These are phyloP conservation scores for Pyronema omphalodes DNA, from an alignment of 495 filamentous ascomycete genomes.

Conservation along the genomic window DNA sequence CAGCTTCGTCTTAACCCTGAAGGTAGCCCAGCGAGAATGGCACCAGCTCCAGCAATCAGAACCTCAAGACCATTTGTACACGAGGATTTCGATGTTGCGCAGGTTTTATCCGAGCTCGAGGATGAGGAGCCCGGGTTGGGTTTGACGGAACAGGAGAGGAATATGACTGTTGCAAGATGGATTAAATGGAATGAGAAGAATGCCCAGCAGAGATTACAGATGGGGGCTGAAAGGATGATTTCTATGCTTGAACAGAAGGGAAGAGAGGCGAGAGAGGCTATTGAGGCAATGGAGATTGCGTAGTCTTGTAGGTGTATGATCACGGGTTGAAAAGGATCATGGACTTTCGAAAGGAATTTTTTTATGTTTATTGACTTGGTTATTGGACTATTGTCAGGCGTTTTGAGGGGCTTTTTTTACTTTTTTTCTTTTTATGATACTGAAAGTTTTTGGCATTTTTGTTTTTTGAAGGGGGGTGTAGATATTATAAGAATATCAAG, in stretches of 20 bases:
- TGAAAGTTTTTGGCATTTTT: too few species aligned
- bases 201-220: slow-evolving; percentile 58
- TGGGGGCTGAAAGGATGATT: slow-evolving; percentile 67
- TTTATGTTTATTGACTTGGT: too few species aligned
- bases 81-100: slow-evolving; percentile 50
- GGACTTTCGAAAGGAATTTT: too few species aligned
- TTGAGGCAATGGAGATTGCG: slow-evolving; percentile 49
- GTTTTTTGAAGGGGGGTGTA: too few species aligned
- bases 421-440: too few species aligned
- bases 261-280: slow-evolving; percentile 46
- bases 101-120: slow-evolving; percentile 27
- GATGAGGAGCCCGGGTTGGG: slow-evolving; percentile 40
- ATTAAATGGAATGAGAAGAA: slow-evolving; percentile 58
- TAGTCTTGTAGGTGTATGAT: too few species aligned
- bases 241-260: slow-evolving; percentile 67
- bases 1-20: slow-evolving; percentile 13
- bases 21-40: slow-evolving; percentile 7
- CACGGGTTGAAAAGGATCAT: too few species aligned
- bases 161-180: slow-evolving; percentile 89
- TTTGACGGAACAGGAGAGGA: slow-evolving; percentile 59
- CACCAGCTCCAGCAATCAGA: slow-evolving; percentile 25
- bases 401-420: too few species aligned
- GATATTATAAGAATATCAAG: too few species aligned
- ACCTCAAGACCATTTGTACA: slow-evolving; percentile 51
- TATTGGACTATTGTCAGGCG: too few species aligned